Base-by-base conservation (phyloP, 768 basidiomycete genomes). In the Boletellus sp. region DNA sequence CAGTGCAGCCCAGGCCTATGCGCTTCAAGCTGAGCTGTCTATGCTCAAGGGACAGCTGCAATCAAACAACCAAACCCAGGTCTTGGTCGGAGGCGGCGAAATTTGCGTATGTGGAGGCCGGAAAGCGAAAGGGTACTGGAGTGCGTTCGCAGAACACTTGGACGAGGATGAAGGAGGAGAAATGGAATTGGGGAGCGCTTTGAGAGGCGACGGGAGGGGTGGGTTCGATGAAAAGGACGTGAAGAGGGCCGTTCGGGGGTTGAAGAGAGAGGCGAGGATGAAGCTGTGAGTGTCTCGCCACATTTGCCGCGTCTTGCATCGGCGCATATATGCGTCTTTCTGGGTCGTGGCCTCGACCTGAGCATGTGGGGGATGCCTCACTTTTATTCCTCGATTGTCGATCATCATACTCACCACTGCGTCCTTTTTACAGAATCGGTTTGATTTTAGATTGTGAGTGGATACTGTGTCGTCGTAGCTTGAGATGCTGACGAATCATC, bases 1-100 rank as follows among this genome's bases (percentile, higher is more conserved):
- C 9, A 77, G 85, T 1, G 87, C 90, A 0, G 84, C 89, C 1
- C 91, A 93, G 59, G 72, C 92, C 2, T 90, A 93, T 59, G 90
- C 91, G 0, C 72, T 94, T 1, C 90, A 92, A 67, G 90, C 89
- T 2, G 88, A 93, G 61, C 73, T 90, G 3, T 74, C 81, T 12
- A 72, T 88, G 23, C 71, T 92, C 26, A 80, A 85, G 37, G 68
- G 72, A 12, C 75, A 76, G 42, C 57, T 52, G 51, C 67, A 65
- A 42, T 58, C 55, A 15, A 59, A 56, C 8, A 36, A 46, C 11
- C 54, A 36, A 4, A 47, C 52, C 10, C 55, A 41, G 9, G 47
- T 11, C 26, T 57, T 38, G 1, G 56, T 53, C 2, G 52, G 65
- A 36, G 55, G 41, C 3, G 64, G 67, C 11, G 69, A 70, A 16